Evolutionary conservation across 306 rosid species (phyloP), one percentile per base, ranked within the genome.

Genomic region (Calophaca sinica): DNA sequence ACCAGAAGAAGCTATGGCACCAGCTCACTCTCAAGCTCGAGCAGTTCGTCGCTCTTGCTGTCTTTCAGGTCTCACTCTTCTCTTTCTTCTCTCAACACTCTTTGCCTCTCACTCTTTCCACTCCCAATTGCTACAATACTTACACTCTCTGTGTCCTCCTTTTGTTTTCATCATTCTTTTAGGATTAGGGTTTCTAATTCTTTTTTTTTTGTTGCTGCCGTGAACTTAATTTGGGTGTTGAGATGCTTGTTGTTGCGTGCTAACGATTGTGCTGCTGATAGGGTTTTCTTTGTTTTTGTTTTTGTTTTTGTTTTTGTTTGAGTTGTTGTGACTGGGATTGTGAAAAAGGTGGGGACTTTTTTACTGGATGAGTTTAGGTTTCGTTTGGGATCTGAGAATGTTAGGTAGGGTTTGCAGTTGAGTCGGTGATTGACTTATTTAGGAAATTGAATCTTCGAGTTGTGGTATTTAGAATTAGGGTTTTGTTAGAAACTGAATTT

Each of bases 21-120:
- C 99, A 96, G 85, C 98, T 96, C 64, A 96, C 99, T 42, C 96
- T 87, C 80, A 96, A 96, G 94, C 99, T 96, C 54, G 99, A 96
- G 73, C 92, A 92, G 87, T 96, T 96, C 74, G 91, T 90, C 8
- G 96, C 99, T 58, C 98, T 90, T 44, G 85, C 96, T 9, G 94
- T 89, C 4, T 92, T 92, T 41, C 98, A 96, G 99, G 99, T 96
- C 13, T 10, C 2, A 26, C 29, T 41, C 68, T 45, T 70, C 68
- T 58, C 33, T 41, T 5, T 5, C 44, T 1, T 0, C 9, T 35
- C 14, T 2, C 2, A 62, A n/a, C n/a, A 75, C 14, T 32, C 4
- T 4, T 50, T 38, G 0, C 48, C 3, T 6, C 6, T 48, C 14
- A 8, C 62, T 44, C 55, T 76, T 72, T 20, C 2, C 52, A 6